Percentiles rank a stretch among this genome's conserved stretches.
Conservation (phyloP, 116 monocot genomes). For the Dioscorea cayenensis region DNA sequence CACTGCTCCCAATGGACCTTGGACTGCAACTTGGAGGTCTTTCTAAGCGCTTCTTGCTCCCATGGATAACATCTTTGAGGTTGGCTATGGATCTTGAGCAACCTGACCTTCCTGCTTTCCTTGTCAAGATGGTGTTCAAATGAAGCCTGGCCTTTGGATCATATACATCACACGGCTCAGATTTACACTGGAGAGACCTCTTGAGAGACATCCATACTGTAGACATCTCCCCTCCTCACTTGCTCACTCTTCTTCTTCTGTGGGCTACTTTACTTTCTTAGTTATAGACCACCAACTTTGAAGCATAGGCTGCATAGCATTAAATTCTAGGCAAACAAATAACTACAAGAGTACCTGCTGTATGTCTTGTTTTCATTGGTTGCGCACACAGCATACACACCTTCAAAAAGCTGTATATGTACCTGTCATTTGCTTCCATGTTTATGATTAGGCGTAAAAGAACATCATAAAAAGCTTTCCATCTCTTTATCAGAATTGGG, state of each 20-base stretch:
- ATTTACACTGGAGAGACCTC: constrained; percentile 72
- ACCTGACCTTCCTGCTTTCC: constrained; percentile 59
- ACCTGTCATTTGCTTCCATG: neutral
- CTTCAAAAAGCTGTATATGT: neutral
- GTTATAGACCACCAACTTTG: neutral
- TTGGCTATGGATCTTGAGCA: constrained; percentile 94
- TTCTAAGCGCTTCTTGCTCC: constrained; percentile 56
- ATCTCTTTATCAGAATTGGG: too few species aligned
- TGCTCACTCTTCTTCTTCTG: neutral
- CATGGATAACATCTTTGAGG: constrained; percentile 83
- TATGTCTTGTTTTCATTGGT: neutral
- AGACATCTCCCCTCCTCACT: constrained; percentile 28
- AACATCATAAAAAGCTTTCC: neutral
- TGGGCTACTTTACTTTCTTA: too few species aligned
- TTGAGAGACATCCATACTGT: constrained; percentile 76
- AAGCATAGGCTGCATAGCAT: neutral
- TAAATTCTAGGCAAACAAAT: neutral
- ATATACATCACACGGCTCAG: constrained; percentile 61
- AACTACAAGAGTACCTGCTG: neutral
- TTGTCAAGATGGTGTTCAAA: constrained; percentile 29
- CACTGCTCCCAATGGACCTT: constrained; percentile 84
- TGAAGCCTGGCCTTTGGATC: constrained; percentile 40
- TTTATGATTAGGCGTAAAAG: neutral
- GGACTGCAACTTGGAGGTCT: constrained; percentile 64
- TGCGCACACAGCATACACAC: neutral